phyloP scores from a whole-genome alignment of 2,329 filamentous ascomycete genomes.

The Xylariaceae sp. region DNA sequence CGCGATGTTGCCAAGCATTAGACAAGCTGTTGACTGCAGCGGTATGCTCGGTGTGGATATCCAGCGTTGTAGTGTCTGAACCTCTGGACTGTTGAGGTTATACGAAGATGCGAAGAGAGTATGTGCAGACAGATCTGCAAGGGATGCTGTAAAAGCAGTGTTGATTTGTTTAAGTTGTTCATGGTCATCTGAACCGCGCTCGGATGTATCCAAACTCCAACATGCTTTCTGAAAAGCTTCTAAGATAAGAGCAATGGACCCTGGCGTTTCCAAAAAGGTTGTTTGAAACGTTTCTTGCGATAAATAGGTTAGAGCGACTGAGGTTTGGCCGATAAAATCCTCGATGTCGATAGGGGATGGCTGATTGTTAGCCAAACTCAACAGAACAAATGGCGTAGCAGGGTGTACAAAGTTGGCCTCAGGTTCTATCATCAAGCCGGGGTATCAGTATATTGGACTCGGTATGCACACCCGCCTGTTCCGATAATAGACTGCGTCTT shows the following conservation, averaged over 20 bases:
- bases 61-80: conserved; percentile 45
- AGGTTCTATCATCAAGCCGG: conserved; percentile 33
- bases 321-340: conserved; percentile 49
- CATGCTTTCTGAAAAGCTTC: conserved; percentile 46
- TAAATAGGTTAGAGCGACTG: conserved; percentile 54
- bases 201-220: conserved; percentile 35
- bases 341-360: conserved; percentile 45
- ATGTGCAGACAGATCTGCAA: conserved; percentile 49
- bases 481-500: background rate
- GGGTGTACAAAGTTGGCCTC: conserved; percentile 43
- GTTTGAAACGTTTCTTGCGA: conserved; percentile 49
- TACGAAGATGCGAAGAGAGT: conserved; percentile 42
- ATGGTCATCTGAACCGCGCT: conserved; percentile 46
- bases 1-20: conserved; percentile 59
- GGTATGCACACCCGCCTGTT: conserved; percentile 3
- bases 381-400: conserved; percentile 44
- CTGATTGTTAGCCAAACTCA: conserved; percentile 44
- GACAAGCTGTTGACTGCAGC: conserved; percentile 55
- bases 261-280: conserved; percentile 38
- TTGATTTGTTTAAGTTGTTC: conserved; percentile 46
- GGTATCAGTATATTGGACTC: too few species aligned
- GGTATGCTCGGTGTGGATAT: conserved; percentile 37
- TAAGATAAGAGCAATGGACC: conserved; percentile 42
- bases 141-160: conserved; percentile 45
- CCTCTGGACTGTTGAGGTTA: conserved; percentile 40